Base-by-base conservation (phyloP, 2,329 filamentous ascomycete species). In the Aspergillus neotritici region DNA sequence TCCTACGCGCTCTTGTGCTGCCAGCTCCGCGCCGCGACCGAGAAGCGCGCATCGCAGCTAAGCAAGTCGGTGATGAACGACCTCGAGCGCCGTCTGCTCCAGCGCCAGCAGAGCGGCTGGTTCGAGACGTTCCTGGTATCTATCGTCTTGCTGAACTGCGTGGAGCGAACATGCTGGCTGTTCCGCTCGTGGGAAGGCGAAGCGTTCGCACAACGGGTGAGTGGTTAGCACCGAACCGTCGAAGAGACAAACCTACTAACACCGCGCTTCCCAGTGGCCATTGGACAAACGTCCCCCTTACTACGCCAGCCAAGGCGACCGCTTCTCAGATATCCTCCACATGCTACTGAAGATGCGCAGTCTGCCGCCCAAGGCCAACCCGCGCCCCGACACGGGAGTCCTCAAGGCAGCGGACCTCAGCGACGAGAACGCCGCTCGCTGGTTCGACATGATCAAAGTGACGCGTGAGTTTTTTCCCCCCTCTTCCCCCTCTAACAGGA, bases 51-150 rank as follows among this genome's bases (percentile, higher is more conserved):
- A 30, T 67, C 70, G 11, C 66, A 67, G 40, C 63, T 80, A 5
- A 72, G 72, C 50, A 78, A 76, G 41, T 64, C 64, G 8, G 71
- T 80, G 29, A 75, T 81, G 69, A 78, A 78, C 48, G 77, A 80
- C 45, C 68, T 82, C 1, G 79, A 82, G 55, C 72, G 76, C 13
- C 72, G 78, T n/a, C 63, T 82, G 4, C 67, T 81, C 6, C 76
- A 79, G 51, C 74, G 77, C 10, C 74, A 78, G 53, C 74, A 78
- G 56, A 72, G 71, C 15, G 75, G 73, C 40, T 71, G 71, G 35
- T 80, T 82, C 43, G 74, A 78, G 47, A 81, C 77, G 0, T 80
- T 80, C 54, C 61, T 82, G n/a, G 73, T 75, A 4, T 71, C 77
- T 1, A 66, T 82, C n/a, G 68, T 82, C 12, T 64, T 82, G 1